A percentile compares a stretch with the other conserved stretches of the same genome.
phyloP scores from a whole-genome alignment of 805 yeast genomes.

The Myxozyma sirexii region DNA sequence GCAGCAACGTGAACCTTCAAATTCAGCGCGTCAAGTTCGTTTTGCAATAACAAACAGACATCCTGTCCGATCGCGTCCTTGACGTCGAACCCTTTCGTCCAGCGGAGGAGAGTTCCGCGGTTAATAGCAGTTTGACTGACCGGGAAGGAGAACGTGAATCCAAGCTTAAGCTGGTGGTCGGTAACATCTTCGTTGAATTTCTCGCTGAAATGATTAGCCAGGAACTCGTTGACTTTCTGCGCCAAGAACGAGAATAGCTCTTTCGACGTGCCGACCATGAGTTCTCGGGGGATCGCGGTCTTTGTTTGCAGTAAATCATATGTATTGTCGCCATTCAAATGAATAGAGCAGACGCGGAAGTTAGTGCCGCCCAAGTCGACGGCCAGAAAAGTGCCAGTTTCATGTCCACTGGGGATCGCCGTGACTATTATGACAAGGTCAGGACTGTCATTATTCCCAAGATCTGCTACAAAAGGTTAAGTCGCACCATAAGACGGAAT shows the following conservation, averaged over 20 bases:
- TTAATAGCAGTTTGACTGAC: constrained; percentile 80
- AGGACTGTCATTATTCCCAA: not conserved
- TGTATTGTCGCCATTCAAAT: constrained; percentile 63
- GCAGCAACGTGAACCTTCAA: constrained; percentile 73
- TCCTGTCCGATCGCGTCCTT: constrained; percentile 84
- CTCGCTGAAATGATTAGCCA: constrained; percentile 65
- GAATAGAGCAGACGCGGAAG: constrained; percentile 89
- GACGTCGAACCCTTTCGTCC: constrained; percentile 95
- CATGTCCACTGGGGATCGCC: constrained; percentile 80
- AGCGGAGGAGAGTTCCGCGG: constrained; percentile 80
- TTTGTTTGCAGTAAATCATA: constrained; percentile 76
- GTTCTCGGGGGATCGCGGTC: constrained; percentile 73
- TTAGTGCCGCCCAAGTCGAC: constrained; percentile 97
- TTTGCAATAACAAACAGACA: constrained; percentile 72
- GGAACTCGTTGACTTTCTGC: constrained; percentile 63
- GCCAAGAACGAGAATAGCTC: constrained; percentile 79
- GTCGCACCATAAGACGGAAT: constrained; percentile 68
- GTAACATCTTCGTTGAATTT: constrained; percentile 41
- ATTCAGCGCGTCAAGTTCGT: constrained; percentile 59
- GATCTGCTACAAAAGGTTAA: not conserved
- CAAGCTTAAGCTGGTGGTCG: constrained; percentile 60
- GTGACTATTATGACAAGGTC: constrained; percentile 54
- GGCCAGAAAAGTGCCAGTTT: constrained; percentile 79
- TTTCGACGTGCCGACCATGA: constrained; percentile 67
- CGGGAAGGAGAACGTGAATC: constrained; percentile 95